These are phyloP conservation scores for Imleria badia DNA, from an alignment of 768 basidiomycete species.

Conservation along the genomic window DNA sequence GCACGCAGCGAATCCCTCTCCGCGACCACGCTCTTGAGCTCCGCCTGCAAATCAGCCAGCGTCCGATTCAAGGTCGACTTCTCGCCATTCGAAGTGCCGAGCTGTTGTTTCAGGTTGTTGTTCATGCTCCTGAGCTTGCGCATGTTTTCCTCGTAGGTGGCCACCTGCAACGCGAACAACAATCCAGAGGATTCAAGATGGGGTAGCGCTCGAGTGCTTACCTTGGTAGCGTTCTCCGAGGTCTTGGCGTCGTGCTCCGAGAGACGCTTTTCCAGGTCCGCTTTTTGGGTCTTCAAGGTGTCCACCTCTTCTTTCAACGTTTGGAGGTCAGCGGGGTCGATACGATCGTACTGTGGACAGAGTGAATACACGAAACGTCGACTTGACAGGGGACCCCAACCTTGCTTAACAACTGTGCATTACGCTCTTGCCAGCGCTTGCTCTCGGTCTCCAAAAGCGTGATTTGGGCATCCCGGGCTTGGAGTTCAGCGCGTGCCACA, in stretches of 20 bases:
- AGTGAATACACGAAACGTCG: background rate
- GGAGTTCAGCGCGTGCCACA: slow-evolving; percentile 69
- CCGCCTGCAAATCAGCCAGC: slow-evolving; percentile 23
- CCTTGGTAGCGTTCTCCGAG: slow-evolving; percentile 32
- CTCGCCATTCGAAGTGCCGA: slow-evolving; percentile 26
- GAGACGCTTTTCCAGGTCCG: slow-evolving; percentile 32
- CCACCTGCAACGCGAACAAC: slow-evolving; percentile 32
- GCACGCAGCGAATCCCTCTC: slow-evolving; percentile 32
- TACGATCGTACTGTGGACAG: slow-evolving; percentile 70
- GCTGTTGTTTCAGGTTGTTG: slow-evolving; percentile 26
- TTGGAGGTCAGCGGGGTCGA: slow-evolving; percentile 84
- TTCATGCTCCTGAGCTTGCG: slow-evolving; percentile 34
- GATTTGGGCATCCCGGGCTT: slow-evolving; percentile 65
- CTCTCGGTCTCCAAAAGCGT: slow-evolving; percentile 72
- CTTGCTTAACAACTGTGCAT: slow-evolving; percentile 77
- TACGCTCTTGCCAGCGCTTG: slow-evolving; percentile 82
- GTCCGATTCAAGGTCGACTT: slow-evolving; percentile 31
- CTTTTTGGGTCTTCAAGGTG: slow-evolving; percentile 44
- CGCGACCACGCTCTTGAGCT: slow-evolving; percentile 27
- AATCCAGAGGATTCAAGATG: background rate
- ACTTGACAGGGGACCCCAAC: slow-evolving; percentile 36
- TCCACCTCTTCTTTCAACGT: slow-evolving; percentile 73
- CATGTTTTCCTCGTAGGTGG: slow-evolving; percentile 43
- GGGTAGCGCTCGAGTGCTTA: slow-evolving; percentile 12
- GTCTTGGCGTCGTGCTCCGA: slow-evolving; percentile 33